Evolutionary conservation across 805 yeast genomes (phyloP), one percentile per base, ranked within the genome.

Genomic region (Yarrowia sp.): DNA sequence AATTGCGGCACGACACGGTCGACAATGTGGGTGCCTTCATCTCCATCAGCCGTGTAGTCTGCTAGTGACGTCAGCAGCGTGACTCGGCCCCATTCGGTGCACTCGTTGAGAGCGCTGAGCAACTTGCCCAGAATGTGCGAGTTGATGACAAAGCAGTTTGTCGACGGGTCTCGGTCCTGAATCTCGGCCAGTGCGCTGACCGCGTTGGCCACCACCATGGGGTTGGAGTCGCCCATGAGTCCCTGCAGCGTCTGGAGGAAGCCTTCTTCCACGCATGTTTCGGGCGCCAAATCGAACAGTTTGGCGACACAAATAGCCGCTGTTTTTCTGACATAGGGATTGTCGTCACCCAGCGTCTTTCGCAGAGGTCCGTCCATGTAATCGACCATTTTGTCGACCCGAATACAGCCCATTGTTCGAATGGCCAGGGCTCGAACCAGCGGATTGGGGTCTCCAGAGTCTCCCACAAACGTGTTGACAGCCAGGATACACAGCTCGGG

Each of bases 81-180:
- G 68, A 95, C 89, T 72, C 99, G 83, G 11, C 99, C 99, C 99
- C 99, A 95, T 78, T 95, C 99, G 0, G 98, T 92, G 77, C 98
- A 93, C 77, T 95, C 99, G 75, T 93, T 93, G 68, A 95, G 80
- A 14, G 97, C 96, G 69, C 86, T 80, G 67, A 95, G 79, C 67
- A 95, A 82, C 74, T 86, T 89, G 61, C 76, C 78, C 36, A 83
- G 72, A 4, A 76, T 72, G 7, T 74, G 73, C 3, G 78, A 69
- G 61, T 73, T 77, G 66, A 82, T 77, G 19, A 74, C 74, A 66
- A 85, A 75, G 32, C 82, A 81, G 32, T 82, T 71, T 19, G 83
- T 81, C 59, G 79, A 80, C 8, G 83, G 83, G 68, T 86, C 88
- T 74, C 85, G 78, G 66, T 85, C 88, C 71, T 84, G 85, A 68